Evolutionary conservation across 78 protist species (phyloP).

Genomic region (Dictyostelium capitatum): DNA sequence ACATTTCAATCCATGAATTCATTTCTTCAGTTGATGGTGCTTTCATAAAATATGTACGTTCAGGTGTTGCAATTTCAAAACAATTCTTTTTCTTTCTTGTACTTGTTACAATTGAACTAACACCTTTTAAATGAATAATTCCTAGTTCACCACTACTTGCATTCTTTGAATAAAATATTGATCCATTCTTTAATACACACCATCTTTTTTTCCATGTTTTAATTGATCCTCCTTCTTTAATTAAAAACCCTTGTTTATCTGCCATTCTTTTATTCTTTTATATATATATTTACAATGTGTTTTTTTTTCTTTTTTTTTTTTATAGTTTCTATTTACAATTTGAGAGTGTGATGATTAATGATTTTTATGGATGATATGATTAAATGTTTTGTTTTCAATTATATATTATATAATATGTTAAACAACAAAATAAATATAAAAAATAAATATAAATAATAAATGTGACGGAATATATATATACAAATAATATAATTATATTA

Average conservation of each 20-base stretch:
- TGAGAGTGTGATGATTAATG: no score
- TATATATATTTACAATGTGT: no score
- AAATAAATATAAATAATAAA: no score
- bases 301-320: no score
- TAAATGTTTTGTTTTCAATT: no score
- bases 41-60: constrained; percentile 69
- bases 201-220: constrained; percentile 89
- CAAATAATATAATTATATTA: no score
- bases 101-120: constrained; percentile 3
- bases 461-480: no score
- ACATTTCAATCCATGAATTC: constrained; percentile 60
- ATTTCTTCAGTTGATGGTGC: constrained; percentile 62
- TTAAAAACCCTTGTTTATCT: constrained; percentile 83
- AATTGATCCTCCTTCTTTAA: constrained; percentile 81
- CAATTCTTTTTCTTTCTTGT: constrained; percentile 72
- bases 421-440: no score
- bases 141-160: constrained; percentile 79
- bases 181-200: constrained; percentile 80
- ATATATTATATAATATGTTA: no score
- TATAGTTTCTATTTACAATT: no score
- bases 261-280: no score
- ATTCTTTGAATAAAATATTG: constrained; percentile 82
- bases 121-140: constrained; percentile 47
- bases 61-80: constrained; percentile 83
- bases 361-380: no score